These are phyloP conservation scores for Papilionanthe hybrid DNA, from an alignment of 116 monocot genomes.

Conservation along the genomic window DNA sequence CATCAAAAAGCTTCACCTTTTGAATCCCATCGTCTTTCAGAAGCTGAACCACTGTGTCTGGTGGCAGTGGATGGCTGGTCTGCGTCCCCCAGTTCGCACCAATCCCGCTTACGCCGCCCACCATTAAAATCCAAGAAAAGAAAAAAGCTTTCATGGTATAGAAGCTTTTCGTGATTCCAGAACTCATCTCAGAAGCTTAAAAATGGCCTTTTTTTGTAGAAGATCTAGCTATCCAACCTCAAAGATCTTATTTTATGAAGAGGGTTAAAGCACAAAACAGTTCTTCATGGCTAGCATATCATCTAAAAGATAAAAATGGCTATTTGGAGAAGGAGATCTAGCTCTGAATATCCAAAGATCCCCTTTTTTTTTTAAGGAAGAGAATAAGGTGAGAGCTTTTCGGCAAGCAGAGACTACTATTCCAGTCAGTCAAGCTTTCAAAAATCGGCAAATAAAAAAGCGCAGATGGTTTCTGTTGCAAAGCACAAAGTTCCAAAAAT, in stretches of 20 bases:
- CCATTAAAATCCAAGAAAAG: conserved; percentile 5
- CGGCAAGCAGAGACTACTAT: not conserved
- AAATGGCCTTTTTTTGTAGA: not conserved
- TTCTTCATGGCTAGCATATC: not conserved
- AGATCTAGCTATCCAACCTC: not conserved
- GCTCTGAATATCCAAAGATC: not conserved
- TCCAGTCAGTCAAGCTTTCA: not conserved
- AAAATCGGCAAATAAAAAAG: not conserved
- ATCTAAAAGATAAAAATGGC: not conserved
- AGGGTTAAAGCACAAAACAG: not conserved
- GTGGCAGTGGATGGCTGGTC: conserved; percentile 37
- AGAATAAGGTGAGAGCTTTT: not conserved
- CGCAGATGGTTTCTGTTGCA: not conserved
- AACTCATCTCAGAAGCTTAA: not conserved
- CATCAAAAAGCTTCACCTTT: conserved; percentile 49
- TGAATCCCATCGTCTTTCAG: conserved; percentile 38
- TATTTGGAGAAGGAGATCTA: not conserved
- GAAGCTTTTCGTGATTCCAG: not conserved
- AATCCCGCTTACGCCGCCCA: conserved; percentile 17
- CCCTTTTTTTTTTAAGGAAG: not conserved
- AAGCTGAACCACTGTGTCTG: conserved; percentile 37
- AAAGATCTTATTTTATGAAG: not conserved
- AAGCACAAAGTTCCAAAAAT: not conserved
- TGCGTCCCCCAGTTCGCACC: conserved; percentile 51
- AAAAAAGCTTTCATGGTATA: not conserved